phyloP scores from a whole-genome alignment of 2,329 filamentous ascomycete genomes.

The Aspergillus caelatus region DNA sequence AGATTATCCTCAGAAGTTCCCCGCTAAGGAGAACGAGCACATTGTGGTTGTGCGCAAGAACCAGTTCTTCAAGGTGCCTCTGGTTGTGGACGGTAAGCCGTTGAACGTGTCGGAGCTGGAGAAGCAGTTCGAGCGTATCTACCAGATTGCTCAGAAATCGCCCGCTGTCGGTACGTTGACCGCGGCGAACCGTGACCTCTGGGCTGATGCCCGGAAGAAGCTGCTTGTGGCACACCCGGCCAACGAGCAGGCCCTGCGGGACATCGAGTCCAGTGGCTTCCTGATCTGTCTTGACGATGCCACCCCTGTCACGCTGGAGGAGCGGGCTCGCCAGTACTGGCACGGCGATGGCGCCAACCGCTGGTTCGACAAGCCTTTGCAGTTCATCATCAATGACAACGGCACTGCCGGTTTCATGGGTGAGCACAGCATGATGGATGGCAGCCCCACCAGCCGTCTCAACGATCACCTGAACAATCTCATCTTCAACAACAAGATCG shows the following conservation, averaged over 20 bases:
- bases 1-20: conserved; percentile 83
- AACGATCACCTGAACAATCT: conserved; percentile 92
- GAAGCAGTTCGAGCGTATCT: conserved; percentile 82
- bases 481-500: conserved; percentile 93
- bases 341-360: conserved; percentile 94
- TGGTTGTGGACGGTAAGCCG: conserved; percentile 80
- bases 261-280: conserved; percentile 87
- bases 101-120: conserved; percentile 89
- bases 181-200: conserved; percentile 89
- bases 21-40: conserved; percentile 75
- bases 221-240: conserved; percentile 75
- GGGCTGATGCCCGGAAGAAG: conserved; percentile 78
- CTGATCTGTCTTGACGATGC: conserved; percentile 92
- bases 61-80: conserved; percentile 90
- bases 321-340: conserved; percentile 96
- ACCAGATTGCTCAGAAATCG: conserved; percentile 71
- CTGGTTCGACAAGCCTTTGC: conserved; percentile 97
- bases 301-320: conserved; percentile 86
- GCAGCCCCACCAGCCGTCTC: conserved; percentile 91
- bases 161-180: conserved; percentile 83
- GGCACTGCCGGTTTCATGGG: conserved; percentile 97
- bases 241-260: conserved; percentile 76
- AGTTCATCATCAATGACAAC: conserved; percentile 98
- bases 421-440: conserved; percentile 99
- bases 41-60: conserved; percentile 92